phyloP scores from a whole-genome alignment of 1,139 yeast genomes.

The Nakaseomyces delphensis region DNA sequence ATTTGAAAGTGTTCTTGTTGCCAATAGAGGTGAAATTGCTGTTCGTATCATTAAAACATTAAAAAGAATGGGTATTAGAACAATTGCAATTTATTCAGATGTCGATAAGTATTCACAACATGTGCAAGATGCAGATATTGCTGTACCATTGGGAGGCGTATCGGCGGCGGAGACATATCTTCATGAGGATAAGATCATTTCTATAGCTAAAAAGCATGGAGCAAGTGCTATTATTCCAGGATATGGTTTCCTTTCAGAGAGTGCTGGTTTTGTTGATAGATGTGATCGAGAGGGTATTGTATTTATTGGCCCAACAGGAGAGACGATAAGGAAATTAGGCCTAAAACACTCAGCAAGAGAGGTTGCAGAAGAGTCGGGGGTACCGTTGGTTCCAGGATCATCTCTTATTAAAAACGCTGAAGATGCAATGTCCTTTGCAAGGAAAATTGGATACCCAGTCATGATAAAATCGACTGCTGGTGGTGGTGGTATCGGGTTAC shows the following conservation, averaged over 20 bases:
- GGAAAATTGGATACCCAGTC: slow-evolving; percentile 71
- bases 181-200: slow-evolving; percentile 70
- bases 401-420: slow-evolving; percentile 60
- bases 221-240: slow-evolving; percentile 96
- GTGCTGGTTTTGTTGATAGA: slow-evolving; percentile 89
- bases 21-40: slow-evolving; percentile 97
- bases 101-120: slow-evolving; percentile 85
- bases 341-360: slow-evolving; percentile 94
- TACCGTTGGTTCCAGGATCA: slow-evolving; percentile 93
- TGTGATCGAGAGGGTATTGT: slow-evolving; percentile 75
- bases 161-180: slow-evolving; percentile 89
- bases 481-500: slow-evolving; percentile 98
- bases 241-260: slow-evolving; percentile 91
- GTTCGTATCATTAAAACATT: slow-evolving; percentile 85
- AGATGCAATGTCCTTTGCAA: slow-evolving; percentile 75
- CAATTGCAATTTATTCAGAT: slow-evolving; percentile 86
- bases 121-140: slow-evolving; percentile 70
- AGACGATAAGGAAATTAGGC: slow-evolving; percentile 82
- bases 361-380: slow-evolving; percentile 79
- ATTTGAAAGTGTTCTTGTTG: slow-evolving; percentile 78
- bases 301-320: slow-evolving; percentile 93
- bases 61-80: slow-evolving; percentile 63
- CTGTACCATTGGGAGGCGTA: slow-evolving; percentile 68
- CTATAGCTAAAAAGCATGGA: slow-evolving; percentile 72
- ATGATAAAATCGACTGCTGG: slow-evolving; percentile 98